Evolutionary conservation across 305 asterid species (phyloP).

Genomic region (Solanum chacoense): DNA sequence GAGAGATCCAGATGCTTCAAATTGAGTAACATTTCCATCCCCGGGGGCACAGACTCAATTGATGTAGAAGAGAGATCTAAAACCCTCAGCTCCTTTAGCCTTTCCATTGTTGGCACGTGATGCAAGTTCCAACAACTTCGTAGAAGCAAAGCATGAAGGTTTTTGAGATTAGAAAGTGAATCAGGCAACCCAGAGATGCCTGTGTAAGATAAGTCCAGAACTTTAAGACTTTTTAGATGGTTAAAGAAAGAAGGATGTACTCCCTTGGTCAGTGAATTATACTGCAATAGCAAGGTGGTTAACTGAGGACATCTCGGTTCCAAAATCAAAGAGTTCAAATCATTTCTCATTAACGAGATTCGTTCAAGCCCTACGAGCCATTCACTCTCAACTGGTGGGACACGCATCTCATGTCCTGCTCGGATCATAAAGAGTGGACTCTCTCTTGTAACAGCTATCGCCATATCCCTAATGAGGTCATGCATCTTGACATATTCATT

Average conservation of each 20-base stretch:
- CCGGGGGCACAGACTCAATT: slow-evolving; percentile 3
- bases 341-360: slow-evolving; percentile 24
- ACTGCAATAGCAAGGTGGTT: slow-evolving; percentile 19
- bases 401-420: slow-evolving; percentile 11
- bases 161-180: slow-evolving; percentile 10
- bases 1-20: slow-evolving; percentile 19
- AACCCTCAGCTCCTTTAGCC: slow-evolving; percentile 14
- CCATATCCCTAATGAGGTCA: slow-evolving; percentile 29
- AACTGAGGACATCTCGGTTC: slow-evolving; percentile 18
- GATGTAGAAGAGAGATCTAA: slow-evolving; percentile 18
- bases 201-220: slow-evolving; percentile 22
- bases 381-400: slow-evolving; percentile 9
- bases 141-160: slow-evolving; percentile 15
- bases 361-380: slow-evolving; percentile 19
- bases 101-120: slow-evolving; percentile 8
- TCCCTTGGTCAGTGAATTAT: slow-evolving; percentile 21
- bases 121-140: slow-evolving; percentile 24
- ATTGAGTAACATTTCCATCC: slow-evolving; percentile 18
- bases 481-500: slow-evolving; percentile 21
- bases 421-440: slow-evolving; percentile 10
- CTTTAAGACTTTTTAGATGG: slow-evolving; percentile 9
- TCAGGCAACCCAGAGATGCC: slow-evolving; percentile 12
- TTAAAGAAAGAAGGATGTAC: slow-evolving; percentile 11
- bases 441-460: slow-evolving; percentile 14
- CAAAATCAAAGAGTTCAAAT: slow-evolving; percentile 8